phyloP scores from a whole-genome alignment of 2,329 filamentous ascomycete genomes.

The Bretziella fagacearum region DNA sequence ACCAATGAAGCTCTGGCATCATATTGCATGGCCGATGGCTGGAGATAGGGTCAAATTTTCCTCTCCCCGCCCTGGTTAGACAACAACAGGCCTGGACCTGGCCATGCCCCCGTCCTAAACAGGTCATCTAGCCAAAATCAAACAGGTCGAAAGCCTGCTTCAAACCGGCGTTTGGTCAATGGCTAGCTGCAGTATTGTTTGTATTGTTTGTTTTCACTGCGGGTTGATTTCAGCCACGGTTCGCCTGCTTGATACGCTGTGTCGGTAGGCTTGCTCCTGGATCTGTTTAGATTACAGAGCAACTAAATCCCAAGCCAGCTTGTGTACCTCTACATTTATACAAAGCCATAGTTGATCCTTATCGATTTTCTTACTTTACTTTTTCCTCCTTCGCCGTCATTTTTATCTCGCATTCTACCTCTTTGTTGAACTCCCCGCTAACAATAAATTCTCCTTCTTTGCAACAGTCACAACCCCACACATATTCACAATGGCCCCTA shows the following conservation, averaged over 20 bases:
- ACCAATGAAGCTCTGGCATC: no score
- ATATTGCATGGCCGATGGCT: not conserved
- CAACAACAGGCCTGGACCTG: slow-evolving; percentile 10
- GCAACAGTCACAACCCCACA: slow-evolving; percentile 10
- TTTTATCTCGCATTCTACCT: not conserved
- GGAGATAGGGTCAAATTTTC: slow-evolving; percentile 1
- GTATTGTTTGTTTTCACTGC: not conserved
- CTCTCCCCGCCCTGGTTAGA: slow-evolving; percentile 8
- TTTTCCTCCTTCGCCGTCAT: not conserved
- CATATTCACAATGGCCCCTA: slow-evolving; percentile 40
- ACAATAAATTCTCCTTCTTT: slow-evolving; percentile 1
- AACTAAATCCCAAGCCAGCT: not conserved
- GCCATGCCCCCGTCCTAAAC: slow-evolving; percentile 3
- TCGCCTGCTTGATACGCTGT: not conserved
- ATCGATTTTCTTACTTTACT: not conserved
- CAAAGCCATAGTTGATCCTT: slow-evolving; percentile 1
- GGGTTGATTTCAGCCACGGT: not conserved
- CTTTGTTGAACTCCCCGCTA: no score
- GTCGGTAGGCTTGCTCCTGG: not conserved
- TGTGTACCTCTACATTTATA: not conserved
- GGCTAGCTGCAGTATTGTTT: slow-evolving; percentile 1
- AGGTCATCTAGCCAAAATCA: not conserved
- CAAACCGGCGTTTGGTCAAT: not conserved
- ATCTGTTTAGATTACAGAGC: not conserved
- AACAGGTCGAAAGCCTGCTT: not conserved